Conservation (phyloP, 2,329 filamentous ascomycete species). For the Phialophora expanda region DNA sequence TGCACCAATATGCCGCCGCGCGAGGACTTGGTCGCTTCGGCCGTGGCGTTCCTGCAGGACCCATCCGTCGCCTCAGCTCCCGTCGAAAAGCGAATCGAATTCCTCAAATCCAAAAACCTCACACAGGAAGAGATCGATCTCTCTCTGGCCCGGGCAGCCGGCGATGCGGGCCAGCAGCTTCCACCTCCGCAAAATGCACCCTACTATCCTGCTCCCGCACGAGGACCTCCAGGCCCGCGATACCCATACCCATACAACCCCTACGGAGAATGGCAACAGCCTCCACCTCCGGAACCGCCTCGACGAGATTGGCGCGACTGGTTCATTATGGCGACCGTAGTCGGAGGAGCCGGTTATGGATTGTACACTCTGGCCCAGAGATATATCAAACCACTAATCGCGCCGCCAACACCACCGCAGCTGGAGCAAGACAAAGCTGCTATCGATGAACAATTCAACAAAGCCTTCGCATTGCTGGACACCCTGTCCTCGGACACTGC, state of each 20-base stretch:
- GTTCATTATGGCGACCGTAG: conserved; percentile 99
- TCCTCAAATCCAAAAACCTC: conserved; percentile 94
- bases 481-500: conserved; percentile 91
- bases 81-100: conserved; percentile 90
- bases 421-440: conserved; percentile 91
- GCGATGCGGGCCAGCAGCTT: conserved; percentile 50
- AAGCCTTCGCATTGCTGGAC: conserved; percentile 87
- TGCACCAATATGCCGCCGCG: conserved; percentile 73
- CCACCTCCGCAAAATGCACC: conserved; percentile 50
- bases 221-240: conserved; percentile 47
- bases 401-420: conserved; percentile 90
- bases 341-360: conserved; percentile 86
- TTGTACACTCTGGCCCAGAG: conserved; percentile 88
- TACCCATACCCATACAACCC: conserved; percentile 58
- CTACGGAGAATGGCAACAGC: conserved; percentile 59
- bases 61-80: conserved; percentile 87
- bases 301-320: conserved; percentile 95
- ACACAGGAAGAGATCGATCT: conserved; percentile 93
- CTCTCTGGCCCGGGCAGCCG: conserved; percentile 69
- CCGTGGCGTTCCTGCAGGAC: conserved; percentile 84
- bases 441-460: conserved; percentile 92
- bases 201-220: conserved; percentile 50
- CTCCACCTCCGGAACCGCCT: conserved; percentile 64
- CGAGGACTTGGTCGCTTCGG: conserved; percentile 88
- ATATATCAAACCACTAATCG: conserved; percentile 88